Evolutionary conservation across 2,329 filamentous ascomycete species (phyloP), one percentile per base, ranked within the genome.

Genomic region (Fusarium armeniacum): DNA sequence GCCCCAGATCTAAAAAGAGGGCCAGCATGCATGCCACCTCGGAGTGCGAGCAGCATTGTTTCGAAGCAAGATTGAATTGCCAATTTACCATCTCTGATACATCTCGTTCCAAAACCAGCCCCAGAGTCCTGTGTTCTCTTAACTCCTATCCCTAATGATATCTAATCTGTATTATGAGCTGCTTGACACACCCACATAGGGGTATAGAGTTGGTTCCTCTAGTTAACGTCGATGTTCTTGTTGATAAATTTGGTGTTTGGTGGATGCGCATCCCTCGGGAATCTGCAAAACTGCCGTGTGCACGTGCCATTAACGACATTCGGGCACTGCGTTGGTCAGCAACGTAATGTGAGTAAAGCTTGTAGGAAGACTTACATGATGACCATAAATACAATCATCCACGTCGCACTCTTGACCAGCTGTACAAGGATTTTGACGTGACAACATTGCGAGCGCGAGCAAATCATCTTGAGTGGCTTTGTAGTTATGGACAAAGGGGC

Each of bases 361-460:
- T 44, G 20, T 32, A 9, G 16, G 44, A 46, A 26, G 81, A n/a
- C 85, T 80, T 73, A 88, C 86, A 72, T 90, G 84, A 74, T 90
- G 88, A 4, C 88, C 88, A 70, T 90, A 90, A 62, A 90, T 89
- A 74, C 88, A 90, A 65, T 85, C 84, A 3, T 84, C 82, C 6
- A 83, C 78, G 9, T 85, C 83, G 68, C 88, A 90, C n/a, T 86
- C 81, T 74, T 90, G 88, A 0, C 86, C 85, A 32, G 79, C 83
- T 0, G 81, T 81, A 76, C 88, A 90, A 2, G 87, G 88, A 59
- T 88, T 89, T 58, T 86, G 78, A 8, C 88, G 82, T 4, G 87
- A 83, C 50, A 90, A 72, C 69, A 85, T 84, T 1, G 84, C 82
- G 65, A 90, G 86, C 4, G 86, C 87, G 36, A 82, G 82, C 53